phyloP scores from a whole-genome alignment of 495 filamentous ascomycete species.

The Penicillium maclennaniae region DNA sequence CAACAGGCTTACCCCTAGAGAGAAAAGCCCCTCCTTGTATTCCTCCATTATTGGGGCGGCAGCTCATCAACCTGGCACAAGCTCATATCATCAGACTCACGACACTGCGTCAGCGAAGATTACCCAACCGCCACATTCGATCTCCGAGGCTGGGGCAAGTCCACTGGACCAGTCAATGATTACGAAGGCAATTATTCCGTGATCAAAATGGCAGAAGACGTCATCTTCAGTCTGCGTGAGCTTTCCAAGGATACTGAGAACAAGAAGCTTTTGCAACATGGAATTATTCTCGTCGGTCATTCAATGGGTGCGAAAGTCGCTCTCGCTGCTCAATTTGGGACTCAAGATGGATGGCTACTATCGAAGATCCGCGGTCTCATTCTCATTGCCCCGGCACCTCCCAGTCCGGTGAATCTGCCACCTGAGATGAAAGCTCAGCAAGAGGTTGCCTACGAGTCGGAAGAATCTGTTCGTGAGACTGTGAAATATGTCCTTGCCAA shows the following conservation, averaged over 20 bases:
- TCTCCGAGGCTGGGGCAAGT: slow-evolving; percentile 41
- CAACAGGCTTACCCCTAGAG: background rate
- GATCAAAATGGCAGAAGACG: slow-evolving; percentile 27
- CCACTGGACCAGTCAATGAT: slow-evolving; percentile 23
- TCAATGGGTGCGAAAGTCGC: slow-evolving; percentile 47
- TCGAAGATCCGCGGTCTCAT: slow-evolving; percentile 28
- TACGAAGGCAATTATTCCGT: slow-evolving; percentile 22
- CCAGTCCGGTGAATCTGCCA: slow-evolving; percentile 29
- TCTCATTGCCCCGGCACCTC: slow-evolving; percentile 35
- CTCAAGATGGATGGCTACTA: background rate
- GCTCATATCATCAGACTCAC: slow-evolving; percentile 21
- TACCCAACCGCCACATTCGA: slow-evolving; percentile 30
- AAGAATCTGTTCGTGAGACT: slow-evolving; percentile 29
- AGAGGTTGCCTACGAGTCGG: slow-evolving; percentile 27
- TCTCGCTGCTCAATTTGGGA: slow-evolving; percentile 20
- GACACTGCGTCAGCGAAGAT: slow-evolving; percentile 7
- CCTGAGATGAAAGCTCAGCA: slow-evolving; percentile 36
- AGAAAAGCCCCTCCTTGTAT: slow-evolving; percentile 28
- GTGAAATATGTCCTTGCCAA: slow-evolving; percentile 34
- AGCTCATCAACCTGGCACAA: slow-evolving; percentile 35
- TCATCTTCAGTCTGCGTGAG: slow-evolving; percentile 20
- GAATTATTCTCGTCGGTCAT: slow-evolving; percentile 36
- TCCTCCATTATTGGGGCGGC: slow-evolving; percentile 46
- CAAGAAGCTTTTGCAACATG: slow-evolving; percentile 12
- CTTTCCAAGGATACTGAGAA: slow-evolving; percentile 8